A percentile compares a stretch with the other conserved stretches of the same genome.
phyloP scores from a whole-genome alignment of 495 filamentous ascomycete genomes.

The Penicillium herquei region DNA sequence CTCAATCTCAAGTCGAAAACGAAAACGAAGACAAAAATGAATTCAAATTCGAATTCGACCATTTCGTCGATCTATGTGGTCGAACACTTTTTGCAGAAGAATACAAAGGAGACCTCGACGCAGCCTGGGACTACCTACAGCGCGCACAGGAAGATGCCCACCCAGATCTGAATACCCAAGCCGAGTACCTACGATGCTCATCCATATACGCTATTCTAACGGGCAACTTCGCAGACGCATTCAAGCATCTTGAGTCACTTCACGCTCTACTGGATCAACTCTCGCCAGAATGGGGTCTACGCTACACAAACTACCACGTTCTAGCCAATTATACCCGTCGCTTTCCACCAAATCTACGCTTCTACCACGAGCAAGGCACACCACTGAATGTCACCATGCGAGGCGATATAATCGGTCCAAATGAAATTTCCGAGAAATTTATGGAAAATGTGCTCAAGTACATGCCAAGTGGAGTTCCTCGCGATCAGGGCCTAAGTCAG shows the following conservation, averaged over 20 bases:
- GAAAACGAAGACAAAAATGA: neutral
- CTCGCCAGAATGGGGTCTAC: conserved; percentile 24
- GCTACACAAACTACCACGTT: conserved; percentile 21
- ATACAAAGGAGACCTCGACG: conserved; percentile 22
- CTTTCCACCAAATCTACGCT: conserved; percentile 18
- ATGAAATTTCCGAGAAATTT: conserved; percentile 9
- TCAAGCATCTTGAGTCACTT: conserved; percentile 7
- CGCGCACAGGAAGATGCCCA: neutral
- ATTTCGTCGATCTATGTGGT: conserved; percentile 17
- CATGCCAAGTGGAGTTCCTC: neutral
- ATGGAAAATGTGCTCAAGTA: conserved; percentile 11
- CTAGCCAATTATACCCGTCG: conserved; percentile 24
- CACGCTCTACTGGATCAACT: conserved; percentile 10
- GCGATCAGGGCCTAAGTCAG: conserved; percentile 10
- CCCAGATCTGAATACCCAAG: conserved; percentile 5
- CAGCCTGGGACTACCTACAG: conserved; percentile 13
- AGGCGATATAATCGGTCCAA: conserved; percentile 12
- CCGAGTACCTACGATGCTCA: conserved; percentile 22
- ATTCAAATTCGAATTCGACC: conserved; percentile 16
- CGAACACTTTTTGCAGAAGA: conserved; percentile 25
- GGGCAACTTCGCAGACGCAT: conserved; percentile 22
- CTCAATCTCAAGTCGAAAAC: neutral
- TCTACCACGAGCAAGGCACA: conserved; percentile 22
- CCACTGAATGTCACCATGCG: conserved; percentile 12
- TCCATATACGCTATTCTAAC: conserved; percentile 15